Percentiles rank a stretch among this genome's conserved stretches.
These are phyloP conservation scores for Termitomyces sp. DNA, from an alignment of 768 basidiomycete genomes.

Conservation along the genomic window DNA sequence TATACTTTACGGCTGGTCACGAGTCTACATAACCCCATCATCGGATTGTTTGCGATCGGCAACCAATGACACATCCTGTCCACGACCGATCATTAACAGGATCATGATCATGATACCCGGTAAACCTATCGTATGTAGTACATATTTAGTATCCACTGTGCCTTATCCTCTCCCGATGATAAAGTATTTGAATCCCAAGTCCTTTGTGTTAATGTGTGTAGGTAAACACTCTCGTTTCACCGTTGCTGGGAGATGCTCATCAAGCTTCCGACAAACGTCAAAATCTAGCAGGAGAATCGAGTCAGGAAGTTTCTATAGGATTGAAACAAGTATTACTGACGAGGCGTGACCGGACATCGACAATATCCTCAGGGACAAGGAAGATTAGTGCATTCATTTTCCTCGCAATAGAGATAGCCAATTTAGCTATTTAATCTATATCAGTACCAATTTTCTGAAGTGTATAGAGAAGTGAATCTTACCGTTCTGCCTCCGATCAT, in stretches of 20 bases:
- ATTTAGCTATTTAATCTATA: constrained; percentile 64
- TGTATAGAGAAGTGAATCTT: constrained; percentile 23
- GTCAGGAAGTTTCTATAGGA: not conserved
- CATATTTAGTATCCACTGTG: not conserved
- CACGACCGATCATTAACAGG: not conserved
- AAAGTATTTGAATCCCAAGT: not conserved
- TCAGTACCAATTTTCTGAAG: constrained; percentile 4
- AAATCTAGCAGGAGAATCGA: constrained; percentile 51
- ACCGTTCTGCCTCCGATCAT: constrained; percentile 94
- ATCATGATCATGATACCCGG: not conserved
- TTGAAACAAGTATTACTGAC: constrained; percentile 43
- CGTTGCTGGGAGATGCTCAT: constrained; percentile 56
- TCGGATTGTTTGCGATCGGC: too few species aligned
- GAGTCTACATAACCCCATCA: too few species aligned
- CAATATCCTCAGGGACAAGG: constrained; percentile 95
- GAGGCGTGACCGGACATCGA: constrained; percentile 87
- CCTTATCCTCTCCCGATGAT: not conserved
- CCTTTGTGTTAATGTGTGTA: not conserved
- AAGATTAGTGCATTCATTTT: constrained; percentile 97
- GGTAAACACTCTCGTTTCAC: not conserved
- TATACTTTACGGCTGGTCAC: too few species aligned
- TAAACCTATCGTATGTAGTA: not conserved
- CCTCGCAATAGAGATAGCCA: constrained; percentile 97
- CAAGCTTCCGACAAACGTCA: constrained; percentile 94
- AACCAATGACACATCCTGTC: not conserved